phyloP scores from a whole-genome alignment of 352 stramenopile species.

The Phytophthora pseudosyringae region DNA sequence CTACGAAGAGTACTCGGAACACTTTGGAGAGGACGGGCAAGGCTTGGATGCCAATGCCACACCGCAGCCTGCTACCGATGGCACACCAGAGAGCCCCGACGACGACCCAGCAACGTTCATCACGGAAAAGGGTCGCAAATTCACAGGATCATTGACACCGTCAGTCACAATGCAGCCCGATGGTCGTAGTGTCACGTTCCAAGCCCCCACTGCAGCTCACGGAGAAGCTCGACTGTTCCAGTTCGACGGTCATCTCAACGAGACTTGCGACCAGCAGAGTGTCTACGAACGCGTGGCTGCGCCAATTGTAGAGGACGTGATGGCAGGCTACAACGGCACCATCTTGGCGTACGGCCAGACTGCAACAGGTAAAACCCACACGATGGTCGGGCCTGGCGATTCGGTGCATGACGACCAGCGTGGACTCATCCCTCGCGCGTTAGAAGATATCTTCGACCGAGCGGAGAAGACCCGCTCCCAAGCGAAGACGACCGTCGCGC shows the following conservation, averaged over 20 bases:
- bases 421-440: slow-evolving; percentile 65
- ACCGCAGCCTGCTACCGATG: slow-evolving; percentile 25
- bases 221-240: slow-evolving; percentile 51
- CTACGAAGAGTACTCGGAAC: slow-evolving; percentile 59
- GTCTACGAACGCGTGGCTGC: slow-evolving; percentile 62
- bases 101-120: slow-evolving; percentile 59
- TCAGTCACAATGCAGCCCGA: slow-evolving; percentile 40
- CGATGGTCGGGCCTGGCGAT: slow-evolving; percentile 63
- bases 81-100: slow-evolving; percentile 24
- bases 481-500: slow-evolving; percentile 52
- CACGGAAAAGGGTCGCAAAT: slow-evolving; percentile 58
- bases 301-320: slow-evolving; percentile 65
- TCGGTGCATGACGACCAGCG: slow-evolving; percentile 40
- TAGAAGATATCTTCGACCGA: slow-evolving; percentile 64
- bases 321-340: slow-evolving; percentile 72
- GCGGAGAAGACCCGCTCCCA: slow-evolving; percentile 37
- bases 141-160: slow-evolving; percentile 24
- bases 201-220: slow-evolving; percentile 27
- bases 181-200: slow-evolving; percentile 38
- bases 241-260: slow-evolving; percentile 62
- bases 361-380: slow-evolving; percentile 72
- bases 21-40: slow-evolving; percentile 37
- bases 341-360: slow-evolving; percentile 78
- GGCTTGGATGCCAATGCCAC: slow-evolving; percentile 20
- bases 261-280: slow-evolving; percentile 46